Evolutionary conservation across 1,284 basidiomycete species (phyloP), one percentile per base, ranked within the genome.

Genomic region (Sphaerobolus stellatus): DNA sequence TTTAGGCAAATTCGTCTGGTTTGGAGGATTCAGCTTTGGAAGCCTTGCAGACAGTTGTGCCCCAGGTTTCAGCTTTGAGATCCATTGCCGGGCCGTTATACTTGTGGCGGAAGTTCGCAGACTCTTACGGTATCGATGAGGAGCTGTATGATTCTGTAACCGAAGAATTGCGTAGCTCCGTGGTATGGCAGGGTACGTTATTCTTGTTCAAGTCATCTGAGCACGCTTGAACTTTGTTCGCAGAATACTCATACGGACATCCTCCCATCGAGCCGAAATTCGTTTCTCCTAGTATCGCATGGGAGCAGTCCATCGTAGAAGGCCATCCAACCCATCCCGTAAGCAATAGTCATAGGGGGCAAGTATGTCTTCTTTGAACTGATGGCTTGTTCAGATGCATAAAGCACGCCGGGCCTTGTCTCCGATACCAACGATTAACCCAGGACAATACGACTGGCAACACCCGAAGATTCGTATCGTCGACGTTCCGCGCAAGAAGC

Each of bases 251-350:
- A 1, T 80, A 76, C 50, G 70, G 75, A 47, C 60, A 78, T 41
- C 77, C 77, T 14, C 76, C 76, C 36, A 20, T 22, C 34, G 70
- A 73, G 4, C 78, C 79, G 1, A 60, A 64, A 7, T 75, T 78
- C 38, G 55, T 62, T 4, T 76, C 74, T 33, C 61, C 75, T 1
- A 80, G 78, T 52, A 76, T 81, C 28, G 73, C 68, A 25, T 81
- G 79, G 79, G 79, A 81, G 52, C 78, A 81, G 59, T 80, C 78
- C 3, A 79, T 80, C 38, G 74, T 80, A 16, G 78, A 80, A 62
- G 78, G 79, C 0, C 80, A 82, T 61, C 78, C 78, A 2, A 80
- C 76, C 0, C 80, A 82, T 64, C 79, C 80, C 7, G 79, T 78
- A 57, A 50, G 68, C 57, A 4, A 20, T 22, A n/a, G 22, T 20